Base-by-base conservation (phyloP, 352 stramenopile genomes). In the Pythium monospermum region DNA sequence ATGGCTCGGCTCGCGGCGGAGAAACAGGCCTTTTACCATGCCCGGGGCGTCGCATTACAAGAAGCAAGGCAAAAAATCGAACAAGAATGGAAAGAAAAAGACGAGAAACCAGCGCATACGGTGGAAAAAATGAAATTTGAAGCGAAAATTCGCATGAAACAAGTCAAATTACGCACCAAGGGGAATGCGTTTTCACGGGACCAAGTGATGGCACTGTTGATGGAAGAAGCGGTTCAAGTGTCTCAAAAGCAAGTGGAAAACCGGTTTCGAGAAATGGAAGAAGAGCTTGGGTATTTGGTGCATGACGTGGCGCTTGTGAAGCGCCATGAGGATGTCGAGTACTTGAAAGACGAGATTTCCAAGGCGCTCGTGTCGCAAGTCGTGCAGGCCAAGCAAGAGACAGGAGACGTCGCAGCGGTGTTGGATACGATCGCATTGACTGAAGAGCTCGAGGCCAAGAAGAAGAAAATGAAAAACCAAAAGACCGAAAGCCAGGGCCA, bases 71-170 rank as follows among this genome's bases (percentile, higher is more conserved):
- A 56, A 1, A 45, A 37, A 12, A 53, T 96, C 1, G 72, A 91
- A 55, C 64, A 48, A 6, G 83, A 96, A 49, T 97, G 85, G 82
- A 50, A 56, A 7, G 64, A 71, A 28, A 85, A 84, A 48, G 85
- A 96, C 21, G 68, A 61, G 8, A 84, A 85, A 45, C 69, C 73
- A 8, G 82, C 66, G 3, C 79, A 85, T 33, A 85, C 65, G 26
- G 70, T 96, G 11, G 85, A 87, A 53, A 93, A 94, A 67, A 96
- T 96, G 83, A 97, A 96, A 49, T 96, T 96, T 52, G 88, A 97
- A 53, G 87, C 88, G 2, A 96, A 94, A 60, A 90, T 97, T 27
- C 83, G 91, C 22, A 96, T 96, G 78, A 86, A 88, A 25, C 91
- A 97, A 61, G 87, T 91, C 16, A 95, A 96, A 60, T 61, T 97